These are phyloP conservation scores for Catharanthus roseus DNA, from an alignment of 257 asterid species.

Conservation along the genomic window DNA sequence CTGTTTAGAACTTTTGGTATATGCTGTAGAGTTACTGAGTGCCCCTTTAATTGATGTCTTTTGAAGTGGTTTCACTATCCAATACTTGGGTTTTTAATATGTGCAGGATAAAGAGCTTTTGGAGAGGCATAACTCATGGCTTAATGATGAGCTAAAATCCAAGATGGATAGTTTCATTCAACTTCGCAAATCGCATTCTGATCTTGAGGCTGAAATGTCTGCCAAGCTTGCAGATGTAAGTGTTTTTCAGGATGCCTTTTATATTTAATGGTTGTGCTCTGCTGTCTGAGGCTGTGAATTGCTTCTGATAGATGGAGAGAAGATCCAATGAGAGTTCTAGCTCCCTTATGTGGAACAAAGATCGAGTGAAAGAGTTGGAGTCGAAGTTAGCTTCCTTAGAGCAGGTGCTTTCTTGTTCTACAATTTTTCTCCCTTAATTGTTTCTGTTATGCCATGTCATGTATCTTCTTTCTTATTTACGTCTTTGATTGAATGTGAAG, in stretches of 20 bases:
- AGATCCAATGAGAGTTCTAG: conserved; percentile 49
- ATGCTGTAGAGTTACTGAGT: background rate
- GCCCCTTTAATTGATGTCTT: background rate
- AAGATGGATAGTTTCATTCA: conserved; percentile 58
- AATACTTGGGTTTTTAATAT: background rate
- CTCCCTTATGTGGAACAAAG: conserved; percentile 57
- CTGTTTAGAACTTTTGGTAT: background rate
- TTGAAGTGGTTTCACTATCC: background rate
- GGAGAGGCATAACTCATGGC: conserved; percentile 89
- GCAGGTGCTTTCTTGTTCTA: conserved; percentile 42
- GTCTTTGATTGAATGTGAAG: conserved; percentile 30
- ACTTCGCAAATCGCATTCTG: conserved; percentile 57
- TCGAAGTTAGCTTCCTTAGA: conserved; percentile 60
- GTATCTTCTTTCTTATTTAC: conserved; percentile 5
- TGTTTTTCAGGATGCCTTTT: background rate
- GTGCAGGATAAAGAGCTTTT: conserved; percentile 92
- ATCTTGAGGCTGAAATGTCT: conserved; percentile 77
- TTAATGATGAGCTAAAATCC: conserved; percentile 71
- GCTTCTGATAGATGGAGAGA: conserved; percentile 50
- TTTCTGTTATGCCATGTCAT: background rate
- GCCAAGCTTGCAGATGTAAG: conserved; percentile 71
- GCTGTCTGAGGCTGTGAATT: background rate
- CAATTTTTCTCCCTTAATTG: conserved; percentile 4
- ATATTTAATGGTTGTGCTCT: background rate
- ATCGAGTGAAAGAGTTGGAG: conserved; percentile 69